Percentiles rank a stretch among this genome's conserved stretches.
phyloP scores from a whole-genome alignment of 495 filamentous ascomycete species.

The Penicillium paxilli region DNA sequence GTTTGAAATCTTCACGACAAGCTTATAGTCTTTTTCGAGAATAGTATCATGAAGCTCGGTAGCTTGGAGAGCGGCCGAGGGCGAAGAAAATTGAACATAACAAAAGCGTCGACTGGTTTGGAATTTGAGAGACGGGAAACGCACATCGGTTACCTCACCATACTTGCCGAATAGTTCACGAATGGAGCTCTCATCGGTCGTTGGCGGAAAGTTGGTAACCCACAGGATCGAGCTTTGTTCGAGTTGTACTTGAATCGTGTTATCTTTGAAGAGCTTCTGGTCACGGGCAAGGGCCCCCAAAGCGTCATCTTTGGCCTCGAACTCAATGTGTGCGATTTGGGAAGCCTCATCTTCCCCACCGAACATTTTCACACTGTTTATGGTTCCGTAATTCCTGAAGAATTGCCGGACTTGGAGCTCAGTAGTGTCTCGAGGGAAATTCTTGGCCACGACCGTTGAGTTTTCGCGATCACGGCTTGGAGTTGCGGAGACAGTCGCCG shows the following conservation, averaged over 20 bases:
- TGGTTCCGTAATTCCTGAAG: conserved; percentile 81
- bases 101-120: conserved; percentile 89
- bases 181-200: conserved; percentile 79
- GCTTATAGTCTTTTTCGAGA: conserved; percentile 61
- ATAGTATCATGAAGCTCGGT: conserved; percentile 68
- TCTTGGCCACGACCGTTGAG: conserved; percentile 76
- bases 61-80: conserved; percentile 63
- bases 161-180: conserved; percentile 72
- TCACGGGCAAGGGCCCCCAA: conserved; percentile 76
- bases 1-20: conserved; percentile 81
- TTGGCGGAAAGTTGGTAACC: conserved; percentile 87
- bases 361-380: conserved; percentile 71
- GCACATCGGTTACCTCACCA: conserved; percentile 81
- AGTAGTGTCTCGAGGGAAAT: conserved; percentile 67
- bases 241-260: conserved; percentile 67
- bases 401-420: conserved; percentile 79
- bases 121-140: conserved; percentile 87
- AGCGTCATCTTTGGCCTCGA: conserved; percentile 76
- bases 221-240: conserved; percentile 78
- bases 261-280: conserved; percentile 69
- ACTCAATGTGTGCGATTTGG: conserved; percentile 80
- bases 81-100: conserved; percentile 81
- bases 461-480: conserved; percentile 85
- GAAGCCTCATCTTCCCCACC: conserved; percentile 56
- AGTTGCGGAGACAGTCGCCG: conserved; percentile 33